A percentile compares a stretch with the other conserved stretches of the same genome.
Evolutionary conservation across 2,329 filamentous ascomycete genomes (phyloP).

Genomic region (Lachnellula occidentalis): DNA sequence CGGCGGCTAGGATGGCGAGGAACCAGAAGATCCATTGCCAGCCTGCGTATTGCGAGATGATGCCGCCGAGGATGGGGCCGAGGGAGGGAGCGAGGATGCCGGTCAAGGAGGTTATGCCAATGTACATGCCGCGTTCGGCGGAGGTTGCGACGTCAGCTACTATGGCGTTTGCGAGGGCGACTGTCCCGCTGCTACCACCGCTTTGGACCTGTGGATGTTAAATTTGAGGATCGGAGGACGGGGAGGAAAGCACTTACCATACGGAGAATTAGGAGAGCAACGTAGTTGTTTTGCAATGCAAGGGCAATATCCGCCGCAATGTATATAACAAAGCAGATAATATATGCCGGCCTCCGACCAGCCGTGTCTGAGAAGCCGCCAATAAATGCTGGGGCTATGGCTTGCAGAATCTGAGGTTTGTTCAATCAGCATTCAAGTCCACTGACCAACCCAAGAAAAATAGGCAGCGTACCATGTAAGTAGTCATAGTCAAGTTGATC

Average conservation of each 20-base stretch:
- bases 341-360: constrained; percentile 49
- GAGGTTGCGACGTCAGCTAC: constrained; percentile 59
- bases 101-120: constrained; percentile 56
- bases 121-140: constrained; percentile 57
- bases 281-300: constrained; percentile 44
- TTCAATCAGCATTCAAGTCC: neutral
- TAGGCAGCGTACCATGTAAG: constrained; percentile 31
- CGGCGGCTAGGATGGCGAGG: constrained; percentile 16
- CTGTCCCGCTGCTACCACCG: constrained; percentile 51
- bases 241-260: constrained; percentile 31
- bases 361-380: constrained; percentile 49
- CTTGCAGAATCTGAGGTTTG: constrained; percentile 46
- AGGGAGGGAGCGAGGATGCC: constrained; percentile 40
- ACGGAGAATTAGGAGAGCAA: constrained; percentile 46
- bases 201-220: constrained; percentile 33
- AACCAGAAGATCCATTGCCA: constrained; percentile 47
- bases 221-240: too few species aligned
- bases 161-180: constrained; percentile 53
- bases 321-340: constrained; percentile 48
- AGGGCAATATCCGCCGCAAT: constrained; percentile 49
- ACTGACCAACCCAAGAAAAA: too few species aligned
- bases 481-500: constrained; percentile 36
- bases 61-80: constrained; percentile 24
- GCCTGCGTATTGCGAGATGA: constrained; percentile 18
- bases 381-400: constrained; percentile 50